phyloP scores from a whole-genome alignment of 257 asterid species.

The Scutellaria barbata region DNA sequence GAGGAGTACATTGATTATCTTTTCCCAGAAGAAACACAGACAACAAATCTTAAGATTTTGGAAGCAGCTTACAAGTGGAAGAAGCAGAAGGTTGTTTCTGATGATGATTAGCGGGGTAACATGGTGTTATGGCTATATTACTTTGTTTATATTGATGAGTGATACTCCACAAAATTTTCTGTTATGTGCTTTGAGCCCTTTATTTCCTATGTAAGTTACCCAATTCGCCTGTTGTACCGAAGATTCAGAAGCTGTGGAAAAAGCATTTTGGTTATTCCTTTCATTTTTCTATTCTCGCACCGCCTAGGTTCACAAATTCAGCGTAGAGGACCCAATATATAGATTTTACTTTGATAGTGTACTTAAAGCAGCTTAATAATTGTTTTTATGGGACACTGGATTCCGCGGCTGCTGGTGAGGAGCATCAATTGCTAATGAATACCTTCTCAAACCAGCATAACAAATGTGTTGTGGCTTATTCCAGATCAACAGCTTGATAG shows the following conservation, averaged over 20 bases:
- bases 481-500: too few relatives aligned
- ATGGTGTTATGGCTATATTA: background rate
- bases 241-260: conserved; percentile 5
- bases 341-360: background rate
- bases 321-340: background rate
- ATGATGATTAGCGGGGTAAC: conserved; percentile 53
- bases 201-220: conserved; percentile 11
- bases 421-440: too few relatives aligned
- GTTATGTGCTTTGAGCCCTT: background rate
- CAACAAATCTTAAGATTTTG: conserved; percentile 73
- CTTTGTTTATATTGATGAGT: conserved; percentile 13
- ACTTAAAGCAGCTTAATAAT: conserved; percentile 4
- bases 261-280: conserved; percentile 18
- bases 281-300: too few relatives aligned
- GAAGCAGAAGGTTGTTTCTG: conserved; percentile 63
- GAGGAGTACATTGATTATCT: conserved; percentile 91
- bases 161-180: background rate
- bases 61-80: conserved; percentile 97
- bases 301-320: background rate
- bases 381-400: background rate
- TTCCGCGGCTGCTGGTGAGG: too few relatives aligned
- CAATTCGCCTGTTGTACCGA: background rate
- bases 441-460: too few relatives aligned
- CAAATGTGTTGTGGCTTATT: too few relatives aligned
- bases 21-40: conserved; percentile 87